Evolutionary conservation across 23 red algal genomes (phyloP), one percentile per base, ranked within the genome.

Genomic region (Gracilariopsis chorda): DNA sequence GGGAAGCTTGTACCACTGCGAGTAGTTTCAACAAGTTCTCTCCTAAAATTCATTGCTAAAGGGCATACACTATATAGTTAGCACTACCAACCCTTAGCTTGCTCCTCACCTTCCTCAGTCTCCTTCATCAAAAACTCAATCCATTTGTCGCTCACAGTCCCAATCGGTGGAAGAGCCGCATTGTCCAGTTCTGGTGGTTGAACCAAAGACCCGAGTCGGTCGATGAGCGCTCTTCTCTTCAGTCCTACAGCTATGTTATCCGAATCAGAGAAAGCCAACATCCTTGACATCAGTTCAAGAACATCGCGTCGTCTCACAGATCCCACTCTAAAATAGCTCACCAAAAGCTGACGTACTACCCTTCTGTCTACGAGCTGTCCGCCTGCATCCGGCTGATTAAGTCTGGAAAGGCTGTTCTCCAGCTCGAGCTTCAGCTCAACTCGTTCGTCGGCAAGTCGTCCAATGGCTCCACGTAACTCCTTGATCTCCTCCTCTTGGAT

Each of bases 121-220:
- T 90, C 84, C 53, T 90, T 95, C 85, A 92, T 95, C 59, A 95
- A 83, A 67, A 95, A 95, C 79, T 95, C 93, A 47, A 95, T 87
- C 93, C 93, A 95, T 48, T 95, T 95, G 36, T 95, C 93, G 41
- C 85, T 81, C 29, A 95, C 87, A 14, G 77, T 90, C 11, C 87
- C 93, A 34, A 95, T 40, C 2, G 91, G 91, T 13, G 93, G 73
- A 24, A 81, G 64, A 40, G 59, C 51, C 45, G 84, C 79, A 78
- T 83, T 37, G 58, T 67, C 69, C 28, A 78, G 51, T 67, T 83
- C 82, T 49, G 92, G 92, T 16, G 92, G 43, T 63, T 81, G 92
- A 23, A 95, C 87, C 74, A 95, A 55, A 5, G 81, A 90, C 13
- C 78, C 87, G 11, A 91, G 48, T n/a, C 86, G 21, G n/a, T 88